Conservation (phyloP, 2,329 filamentous ascomycete species). For the Fusarium nisikadoi region DNA sequence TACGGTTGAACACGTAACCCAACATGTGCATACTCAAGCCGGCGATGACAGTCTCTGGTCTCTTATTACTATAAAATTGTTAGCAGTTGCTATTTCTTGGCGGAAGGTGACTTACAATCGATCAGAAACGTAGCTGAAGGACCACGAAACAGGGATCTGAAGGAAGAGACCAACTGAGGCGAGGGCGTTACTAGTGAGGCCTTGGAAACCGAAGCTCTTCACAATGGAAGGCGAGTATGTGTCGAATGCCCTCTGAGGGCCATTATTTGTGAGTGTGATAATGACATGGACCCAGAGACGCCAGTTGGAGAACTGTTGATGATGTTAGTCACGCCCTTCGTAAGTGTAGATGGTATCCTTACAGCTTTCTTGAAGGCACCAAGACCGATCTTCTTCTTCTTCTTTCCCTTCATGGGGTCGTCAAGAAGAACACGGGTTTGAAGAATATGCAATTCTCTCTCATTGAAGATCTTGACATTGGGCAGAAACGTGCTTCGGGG, state of each 20-base stretch:
- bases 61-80: conserved; percentile 50
- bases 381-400: conserved; percentile 59
- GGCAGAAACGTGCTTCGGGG: conserved; percentile 56
- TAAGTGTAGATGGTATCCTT: conserved; percentile 14
- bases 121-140: conserved; percentile 64
- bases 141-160: conserved; percentile 62
- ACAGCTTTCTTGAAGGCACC: conserved; percentile 57
- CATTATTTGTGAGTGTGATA: conserved; percentile 61
- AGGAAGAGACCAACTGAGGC: conserved; percentile 65
- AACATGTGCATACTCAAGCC: conserved; percentile 60
- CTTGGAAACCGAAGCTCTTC: conserved; percentile 61
- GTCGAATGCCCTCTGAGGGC: conserved; percentile 59
- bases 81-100: rapidly evolving
- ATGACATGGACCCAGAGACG: conserved; percentile 63
- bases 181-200: conserved; percentile 62
- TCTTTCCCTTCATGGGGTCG: conserved; percentile 58
- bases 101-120: conserved; percentile 53
- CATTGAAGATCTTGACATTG: conserved; percentile 48
- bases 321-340: not conserved
- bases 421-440: conserved; percentile 55
- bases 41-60: conserved; percentile 63
- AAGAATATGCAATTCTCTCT: conserved; percentile 55
- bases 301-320: conserved; percentile 57
- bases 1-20: conserved; percentile 65
- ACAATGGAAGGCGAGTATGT: conserved; percentile 67